Base-by-base conservation (phyloP, 805 yeast species). In the Saturnispora mendoncae region DNA sequence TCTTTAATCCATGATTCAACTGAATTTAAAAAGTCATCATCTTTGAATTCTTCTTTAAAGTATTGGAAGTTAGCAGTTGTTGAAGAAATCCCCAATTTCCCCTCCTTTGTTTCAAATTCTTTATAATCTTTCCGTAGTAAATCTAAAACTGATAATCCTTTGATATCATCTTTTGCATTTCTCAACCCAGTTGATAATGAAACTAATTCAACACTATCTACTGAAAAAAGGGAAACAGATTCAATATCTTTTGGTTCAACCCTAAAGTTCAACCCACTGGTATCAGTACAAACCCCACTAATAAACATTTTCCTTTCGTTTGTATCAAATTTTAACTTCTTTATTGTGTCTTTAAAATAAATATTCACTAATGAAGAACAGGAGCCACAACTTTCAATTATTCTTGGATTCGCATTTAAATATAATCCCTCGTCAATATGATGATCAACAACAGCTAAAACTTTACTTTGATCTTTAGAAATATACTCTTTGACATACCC, bases 111-210 rank as follows among this genome's bases (percentile, higher is more conserved):
- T 4, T 54, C 59, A 64, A 81, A 87, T 52, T 76, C 76, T 56
- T 90, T 90, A 61, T 84, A 90, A 56, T 90, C 98, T 58, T 87
- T 88, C 34, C 79, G 65, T 30, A 92, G 63, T 6, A 92, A 59
- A 39, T 86, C 94, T 4, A 51, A 51, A 4, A 77, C 58, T 1
- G 73, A 52, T 28, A 92, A 65, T 0, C 85, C 87, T 3, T 58
- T 56, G 28, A 88, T 64, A 10, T 38, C 29, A 17, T 23, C 33
- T 27, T 41, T 46, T 2, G 31, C 42, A 18, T 20, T 12, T 15
- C 35, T 30, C 4, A 41, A 18, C 9, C 24, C 31, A 3, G 8
- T 18, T 17, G 36, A 29, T 4, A 34, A 33, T 3, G 25, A 33
- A 17, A 12, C 27, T 5, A 32, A 25, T 2, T 4, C 29, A 9